Evolutionary conservation across 805 yeast species (phyloP).

Genomic region (Barnettozyma populi): DNA sequence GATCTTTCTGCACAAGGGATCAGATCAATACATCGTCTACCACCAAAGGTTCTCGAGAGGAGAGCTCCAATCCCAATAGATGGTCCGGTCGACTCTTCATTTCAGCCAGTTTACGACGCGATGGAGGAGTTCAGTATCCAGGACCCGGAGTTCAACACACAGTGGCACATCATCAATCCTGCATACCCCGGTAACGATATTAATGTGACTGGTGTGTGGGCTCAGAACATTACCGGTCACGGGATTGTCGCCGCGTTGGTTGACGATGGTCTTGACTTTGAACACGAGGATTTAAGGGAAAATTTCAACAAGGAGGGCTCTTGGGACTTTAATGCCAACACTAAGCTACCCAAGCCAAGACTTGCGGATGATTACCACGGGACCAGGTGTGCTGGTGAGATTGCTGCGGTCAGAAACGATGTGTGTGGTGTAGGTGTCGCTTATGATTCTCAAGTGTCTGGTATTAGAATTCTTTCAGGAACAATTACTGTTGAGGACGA

Average conservation of each 20-base stretch:
- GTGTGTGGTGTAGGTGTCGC: slow-evolving; percentile 98
- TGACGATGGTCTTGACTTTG: slow-evolving; percentile 91
- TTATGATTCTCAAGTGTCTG: slow-evolving; percentile 77
- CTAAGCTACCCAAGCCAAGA: slow-evolving; percentile 71
- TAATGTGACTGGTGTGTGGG: slow-evolving; percentile 84
- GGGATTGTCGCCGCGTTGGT: slow-evolving; percentile 84
- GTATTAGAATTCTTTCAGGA: slow-evolving; percentile 83
- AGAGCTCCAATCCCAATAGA: slow-evolving; percentile 53
- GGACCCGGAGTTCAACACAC: slow-evolving; percentile 79
- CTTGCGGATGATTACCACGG: slow-evolving; percentile 87
- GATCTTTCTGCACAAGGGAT: slow-evolving; percentile 25
- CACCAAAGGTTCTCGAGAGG: slow-evolving; percentile 46
- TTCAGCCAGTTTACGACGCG: slow-evolving; percentile 40
- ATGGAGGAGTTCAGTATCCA: slow-evolving; percentile 51
- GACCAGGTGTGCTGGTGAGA: slow-evolving; percentile 96
- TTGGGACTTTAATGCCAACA: slow-evolving; percentile 86
- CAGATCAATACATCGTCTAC: slow-evolving; percentile 48
- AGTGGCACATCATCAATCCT: slow-evolving; percentile 90
- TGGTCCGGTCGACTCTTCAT: slow-evolving; percentile 45
- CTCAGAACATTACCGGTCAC: slow-evolving; percentile 69
- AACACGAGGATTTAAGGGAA: slow-evolving; percentile 62
- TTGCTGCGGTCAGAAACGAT: slow-evolving; percentile 77
- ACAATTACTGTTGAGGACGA: slow-evolving; percentile 80
- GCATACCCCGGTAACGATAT: slow-evolving; percentile 75
- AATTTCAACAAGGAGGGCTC: slow-evolving; percentile 78